A percentile compares a stretch with the other conserved stretches of the same genome.
Evolutionary conservation across 2,329 filamentous ascomycete genomes (phyloP).

Genomic region (Colletotrichum sp.): DNA sequence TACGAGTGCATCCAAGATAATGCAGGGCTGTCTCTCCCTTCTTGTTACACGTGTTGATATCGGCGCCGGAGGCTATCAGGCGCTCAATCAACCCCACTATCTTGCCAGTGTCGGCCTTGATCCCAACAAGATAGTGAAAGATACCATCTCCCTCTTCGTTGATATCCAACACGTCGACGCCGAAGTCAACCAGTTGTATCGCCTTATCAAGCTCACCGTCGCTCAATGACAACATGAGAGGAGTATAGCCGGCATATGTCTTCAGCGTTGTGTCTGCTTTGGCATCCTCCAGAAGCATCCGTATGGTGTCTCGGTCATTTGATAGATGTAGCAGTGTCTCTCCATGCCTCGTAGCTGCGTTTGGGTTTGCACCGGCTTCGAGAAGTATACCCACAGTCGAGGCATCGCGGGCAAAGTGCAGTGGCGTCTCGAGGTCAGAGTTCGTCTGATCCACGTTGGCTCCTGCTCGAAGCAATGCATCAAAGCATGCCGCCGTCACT

Average conservation of each 20-base stretch:
- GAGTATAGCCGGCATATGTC: background rate
- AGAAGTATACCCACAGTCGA: slow-evolving; percentile 15
- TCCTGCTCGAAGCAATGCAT: background rate
- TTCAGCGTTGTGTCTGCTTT: background rate
- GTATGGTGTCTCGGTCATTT: background rate
- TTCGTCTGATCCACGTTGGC: background rate
- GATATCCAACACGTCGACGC: slow-evolving; percentile 20
- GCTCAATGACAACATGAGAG: background rate
- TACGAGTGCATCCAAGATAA: background rate
- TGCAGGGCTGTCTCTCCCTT: slow-evolving; percentile 23
- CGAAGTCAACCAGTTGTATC: slow-evolving; percentile 2
- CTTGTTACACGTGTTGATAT: slow-evolving; percentile 24
- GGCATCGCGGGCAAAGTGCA: background rate
- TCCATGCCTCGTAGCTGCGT: slow-evolving; percentile 16
- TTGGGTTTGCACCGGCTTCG: slow-evolving; percentile 28
- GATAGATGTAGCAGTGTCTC: background rate
- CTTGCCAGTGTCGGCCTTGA: background rate
- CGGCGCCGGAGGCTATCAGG: slow-evolving; percentile 24
- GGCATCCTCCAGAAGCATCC: background rate
- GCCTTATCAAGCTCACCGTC: background rate
- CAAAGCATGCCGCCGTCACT: background rate
- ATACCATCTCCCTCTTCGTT: slow-evolving; percentile 26
- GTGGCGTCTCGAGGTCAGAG: background rate
- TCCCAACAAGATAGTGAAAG: slow-evolving; percentile 6
- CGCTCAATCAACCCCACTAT: background rate